These are phyloP conservation scores for Suillus clintonianus DNA, from an alignment of 768 basidiomycete genomes.

Conservation along the genomic window DNA sequence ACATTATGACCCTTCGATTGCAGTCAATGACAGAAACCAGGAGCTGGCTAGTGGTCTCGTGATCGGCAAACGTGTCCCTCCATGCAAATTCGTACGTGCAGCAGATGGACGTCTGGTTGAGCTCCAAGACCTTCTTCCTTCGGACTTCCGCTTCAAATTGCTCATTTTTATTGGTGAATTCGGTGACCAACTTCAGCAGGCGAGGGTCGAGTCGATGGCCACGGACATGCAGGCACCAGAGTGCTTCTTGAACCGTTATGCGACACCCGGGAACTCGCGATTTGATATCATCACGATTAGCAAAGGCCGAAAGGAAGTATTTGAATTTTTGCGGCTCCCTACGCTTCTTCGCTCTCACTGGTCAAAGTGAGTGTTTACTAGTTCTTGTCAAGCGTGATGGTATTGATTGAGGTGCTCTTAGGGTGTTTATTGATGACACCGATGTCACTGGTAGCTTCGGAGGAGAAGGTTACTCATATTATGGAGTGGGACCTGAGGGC, in stretches of 20 bases:
- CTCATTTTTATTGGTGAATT: conserved; percentile 46
- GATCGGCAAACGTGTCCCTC: conserved; percentile 51
- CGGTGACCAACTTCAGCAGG: conserved; percentile 21
- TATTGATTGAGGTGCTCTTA: conserved; percentile 21
- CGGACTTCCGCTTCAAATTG: conserved; percentile 51
- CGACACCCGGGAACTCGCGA: conserved; percentile 20
- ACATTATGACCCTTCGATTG: conserved; percentile 45
- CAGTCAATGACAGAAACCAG: conserved; percentile 37
- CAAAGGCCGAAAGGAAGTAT: conserved; percentile 32
- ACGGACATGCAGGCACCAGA: conserved; percentile 23
- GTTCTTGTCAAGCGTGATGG: background rate
- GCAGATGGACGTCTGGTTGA: conserved; percentile 49
- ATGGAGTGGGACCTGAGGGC: conserved; percentile 40
- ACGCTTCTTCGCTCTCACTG: conserved; percentile 38
- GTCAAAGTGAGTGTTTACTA: conserved; percentile 37
- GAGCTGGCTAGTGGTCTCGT: conserved; percentile 39
- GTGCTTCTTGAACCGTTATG: conserved; percentile 29
- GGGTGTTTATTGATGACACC: conserved; percentile 61
- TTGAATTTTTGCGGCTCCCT: conserved; percentile 33
- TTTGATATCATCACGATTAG: conserved; percentile 32
- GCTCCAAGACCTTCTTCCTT: conserved; percentile 50
- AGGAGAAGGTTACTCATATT: conserved; percentile 57
- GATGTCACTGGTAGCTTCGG: conserved; percentile 46
- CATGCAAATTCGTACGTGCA: conserved; percentile 45
- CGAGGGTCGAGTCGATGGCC: conserved; percentile 27